Base-by-base conservation (phyloP, 2,329 filamentous ascomycete species). In the Drechslerella dactyloides region DNA sequence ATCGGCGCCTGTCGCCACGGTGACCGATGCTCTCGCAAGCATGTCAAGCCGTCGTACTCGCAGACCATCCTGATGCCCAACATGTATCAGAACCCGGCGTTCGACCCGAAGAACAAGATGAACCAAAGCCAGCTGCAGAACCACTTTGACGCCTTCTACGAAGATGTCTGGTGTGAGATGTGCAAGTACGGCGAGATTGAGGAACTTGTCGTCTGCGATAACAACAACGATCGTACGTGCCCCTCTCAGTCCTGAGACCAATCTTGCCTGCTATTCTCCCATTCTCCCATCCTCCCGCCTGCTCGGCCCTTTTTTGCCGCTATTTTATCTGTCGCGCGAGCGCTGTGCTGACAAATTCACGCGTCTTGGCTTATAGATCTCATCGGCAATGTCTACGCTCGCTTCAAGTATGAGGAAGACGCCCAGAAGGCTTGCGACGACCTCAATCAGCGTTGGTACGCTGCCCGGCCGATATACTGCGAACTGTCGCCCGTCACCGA, bases 121-220 rank as follows among this genome's bases (percentile, higher is more conserved):
- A 97, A 96, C 82, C 83, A 92, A 5, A 89, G 87, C 76, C 94
- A 99, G 84, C 89, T 97, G 80, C 93, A 97, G 82, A 96, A 96
- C 83, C 94, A 99, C 85, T 99, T 99, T 80, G 94, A 99, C 82
- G 94, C 94, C 78, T 99, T 99, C 81, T 99, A 99, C 84, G 94
- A 99, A 83, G 94, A 99, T 80, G 92, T 99, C 76, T 99, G 94
- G 93, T 97, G 93, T 83, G 94, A 99, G 86, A 91, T 99, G 84
- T 97, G 94, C 89, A 92, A 96, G 82, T 99, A 96, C 80, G 94
- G 94, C 76, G 91, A 97, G 82, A 85, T 97, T 37, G 94, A 99
- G 82, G 94, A 99, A 83, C 86, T 99, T 11, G 94, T 99, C 11
- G 93, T 99, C 1, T 99, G 94, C 82, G 94, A 99, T 83, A 99